Percentiles rank a stretch among this genome's conserved stretches.
phyloP scores from a whole-genome alignment of 2,329 filamentous ascomycete genomes.

The Dactylellina haptotyla region DNA sequence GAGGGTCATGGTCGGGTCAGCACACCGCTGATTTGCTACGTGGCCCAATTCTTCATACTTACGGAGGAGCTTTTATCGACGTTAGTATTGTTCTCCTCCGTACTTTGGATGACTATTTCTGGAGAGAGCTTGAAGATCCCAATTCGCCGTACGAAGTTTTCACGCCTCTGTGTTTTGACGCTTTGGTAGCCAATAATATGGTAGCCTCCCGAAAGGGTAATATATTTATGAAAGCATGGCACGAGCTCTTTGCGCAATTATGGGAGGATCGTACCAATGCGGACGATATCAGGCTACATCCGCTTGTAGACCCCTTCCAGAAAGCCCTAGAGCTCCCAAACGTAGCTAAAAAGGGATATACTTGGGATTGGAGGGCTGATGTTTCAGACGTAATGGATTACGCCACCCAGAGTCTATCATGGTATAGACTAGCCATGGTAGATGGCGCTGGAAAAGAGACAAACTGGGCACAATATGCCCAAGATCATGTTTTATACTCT shows the following conservation, averaged over 20 bases:
- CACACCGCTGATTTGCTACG: slow-evolving; percentile 66
- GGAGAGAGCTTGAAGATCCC: slow-evolving; percentile 62
- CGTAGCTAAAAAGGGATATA: neutral
- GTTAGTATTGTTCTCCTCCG: slow-evolving; percentile 63
- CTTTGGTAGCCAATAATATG: slow-evolving; percentile 62
- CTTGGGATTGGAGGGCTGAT: neutral
- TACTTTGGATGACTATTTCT: slow-evolving; percentile 63
- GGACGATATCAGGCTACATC: neutral
- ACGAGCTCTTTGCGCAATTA: slow-evolving; percentile 61
- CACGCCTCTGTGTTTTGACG: slow-evolving; percentile 58
- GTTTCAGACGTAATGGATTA: slow-evolving; percentile 59
- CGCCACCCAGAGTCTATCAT: slow-evolving; percentile 61
- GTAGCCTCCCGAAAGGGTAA: slow-evolving; percentile 59
- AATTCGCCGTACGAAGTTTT: slow-evolving; percentile 60
- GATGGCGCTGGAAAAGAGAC: slow-evolving; percentile 60
- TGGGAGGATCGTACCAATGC: slow-evolving; percentile 39
- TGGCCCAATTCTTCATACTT: slow-evolving; percentile 61
- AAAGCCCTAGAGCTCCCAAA: neutral
- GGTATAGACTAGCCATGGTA: slow-evolving; percentile 60
- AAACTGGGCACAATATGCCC: too few species aligned
- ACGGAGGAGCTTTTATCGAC: slow-evolving; percentile 65
- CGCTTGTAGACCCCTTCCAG: neutral
- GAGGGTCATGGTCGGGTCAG: slow-evolving; percentile 62
- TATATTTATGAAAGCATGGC: slow-evolving; percentile 63
- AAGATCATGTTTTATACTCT: too few species aligned